Evolutionary conservation across 1,284 basidiomycete species (phyloP).

Genomic region (Cutaneotrichosporon spelunceum): DNA sequence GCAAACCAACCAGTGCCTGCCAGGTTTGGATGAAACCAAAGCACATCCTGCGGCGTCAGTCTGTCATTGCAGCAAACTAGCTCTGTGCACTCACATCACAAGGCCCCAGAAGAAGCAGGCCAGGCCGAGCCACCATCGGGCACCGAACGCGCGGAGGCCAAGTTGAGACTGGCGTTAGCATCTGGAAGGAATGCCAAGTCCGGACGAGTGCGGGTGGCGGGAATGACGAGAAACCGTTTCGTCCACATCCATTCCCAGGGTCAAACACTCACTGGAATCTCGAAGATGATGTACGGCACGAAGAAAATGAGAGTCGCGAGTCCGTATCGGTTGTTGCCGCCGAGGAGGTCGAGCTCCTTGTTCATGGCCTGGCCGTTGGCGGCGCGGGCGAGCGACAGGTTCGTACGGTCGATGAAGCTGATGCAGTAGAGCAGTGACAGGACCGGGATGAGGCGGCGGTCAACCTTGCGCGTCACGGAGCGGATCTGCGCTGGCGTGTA

Average conservation of each 20-base stretch:
- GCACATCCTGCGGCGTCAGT: conserved; percentile 47
- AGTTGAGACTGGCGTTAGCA: conserved; percentile 17
- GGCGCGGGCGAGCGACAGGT: conserved; percentile 41
- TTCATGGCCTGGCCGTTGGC: conserved; percentile 29
- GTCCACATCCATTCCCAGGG: not conserved
- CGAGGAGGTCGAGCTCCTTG: conserved; percentile 27
- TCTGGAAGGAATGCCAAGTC: not conserved
- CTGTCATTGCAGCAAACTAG: conserved; percentile 18
- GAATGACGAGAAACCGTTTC: not conserved
- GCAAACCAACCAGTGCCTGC: conserved; percentile 46
- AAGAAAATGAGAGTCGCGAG: conserved; percentile 48
- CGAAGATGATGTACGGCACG: conserved; percentile 50
- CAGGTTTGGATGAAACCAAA: conserved; percentile 45
- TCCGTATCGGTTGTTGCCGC: conserved; percentile 48
- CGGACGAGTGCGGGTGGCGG: not conserved
- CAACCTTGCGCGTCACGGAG: conserved; percentile 15
- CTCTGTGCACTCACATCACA: conserved; percentile 31
- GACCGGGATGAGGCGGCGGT: conserved; percentile 24
- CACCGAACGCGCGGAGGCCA: conserved; percentile 28
- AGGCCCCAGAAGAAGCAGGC: conserved; percentile 44
- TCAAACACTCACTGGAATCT: conserved; percentile 18
- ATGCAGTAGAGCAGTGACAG: conserved; percentile 21
- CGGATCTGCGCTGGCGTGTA: conserved; percentile 13
- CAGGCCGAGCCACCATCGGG: conserved; percentile 18
- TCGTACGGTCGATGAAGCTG: conserved; percentile 36